Percentiles rank a stretch among this genome's conserved stretches.
Evolutionary conservation across 108 stramenopile species (phyloP).

Genomic region (Poteriospumella lacustris): DNA sequence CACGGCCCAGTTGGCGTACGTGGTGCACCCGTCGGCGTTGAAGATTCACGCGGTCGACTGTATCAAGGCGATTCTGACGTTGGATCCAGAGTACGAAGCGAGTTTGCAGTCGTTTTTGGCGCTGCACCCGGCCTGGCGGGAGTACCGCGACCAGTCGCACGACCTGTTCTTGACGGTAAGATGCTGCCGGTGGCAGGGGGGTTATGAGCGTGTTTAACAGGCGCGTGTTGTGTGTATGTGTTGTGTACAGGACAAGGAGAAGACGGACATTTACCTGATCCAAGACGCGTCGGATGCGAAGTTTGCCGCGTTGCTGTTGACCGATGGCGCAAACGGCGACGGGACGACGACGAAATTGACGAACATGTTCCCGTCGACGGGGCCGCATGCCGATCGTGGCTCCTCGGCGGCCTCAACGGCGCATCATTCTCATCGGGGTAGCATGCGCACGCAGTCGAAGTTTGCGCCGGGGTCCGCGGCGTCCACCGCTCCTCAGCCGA

Average conservation of each 20-base stretch:
- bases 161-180: conserved; percentile 26
- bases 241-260: conserved; percentile 12
- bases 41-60: not conserved
- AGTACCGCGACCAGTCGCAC: conserved; percentile 1
- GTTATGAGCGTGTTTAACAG: not conserved
- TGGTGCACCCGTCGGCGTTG: not conserved
- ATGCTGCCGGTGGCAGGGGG: too few relatives aligned
- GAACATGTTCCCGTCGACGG: too few relatives aligned
- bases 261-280: conserved; percentile 20
- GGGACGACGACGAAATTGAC: not conserved
- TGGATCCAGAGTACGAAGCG: not conserved
- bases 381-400: too few relatives aligned
- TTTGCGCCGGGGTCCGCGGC: too few relatives aligned
- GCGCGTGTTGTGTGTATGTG: not conserved
- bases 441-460: too few relatives aligned
- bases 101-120: not conserved
- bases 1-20: not conserved
- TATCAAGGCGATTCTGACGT: not conserved
- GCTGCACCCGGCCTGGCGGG: not conserved
- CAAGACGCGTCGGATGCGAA: conserved; percentile 4
- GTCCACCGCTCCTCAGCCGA: too few relatives aligned
- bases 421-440: too few relatives aligned
- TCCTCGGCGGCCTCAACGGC: too few relatives aligned
- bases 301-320: conserved; percentile 11
- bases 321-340: not conserved